A percentile compares a stretch with the other conserved stretches of the same genome.
Conservation (phyloP, 2,329 filamentous ascomycete genomes). For the Aspergillus sp. region DNA sequence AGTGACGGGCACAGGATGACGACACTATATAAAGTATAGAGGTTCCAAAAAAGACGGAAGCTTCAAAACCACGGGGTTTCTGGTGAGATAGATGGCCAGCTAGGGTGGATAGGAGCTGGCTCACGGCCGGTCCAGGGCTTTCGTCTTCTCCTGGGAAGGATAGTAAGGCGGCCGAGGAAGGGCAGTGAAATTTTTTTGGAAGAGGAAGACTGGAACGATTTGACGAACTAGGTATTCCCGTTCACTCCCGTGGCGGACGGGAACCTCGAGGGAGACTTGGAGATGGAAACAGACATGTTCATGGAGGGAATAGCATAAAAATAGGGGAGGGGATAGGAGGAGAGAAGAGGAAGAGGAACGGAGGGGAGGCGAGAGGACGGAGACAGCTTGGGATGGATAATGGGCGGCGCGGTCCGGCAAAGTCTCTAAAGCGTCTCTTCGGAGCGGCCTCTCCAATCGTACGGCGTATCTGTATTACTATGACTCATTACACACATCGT, state of each 20-base stretch:
- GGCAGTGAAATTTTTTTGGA: conserved; percentile 23
- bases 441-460: conserved; percentile 1
- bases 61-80: conserved; percentile 12
- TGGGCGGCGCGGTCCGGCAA: conserved; percentile 33
- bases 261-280: conserved; percentile 33
- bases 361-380: conserved; percentile 19
- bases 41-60: conserved; percentile 12
- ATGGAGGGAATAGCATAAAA: conserved; percentile 24
- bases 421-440: conserved; percentile 12
- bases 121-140: conserved; percentile 14
- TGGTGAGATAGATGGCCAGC: conserved; percentile 10
- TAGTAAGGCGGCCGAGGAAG: conserved; percentile 28
- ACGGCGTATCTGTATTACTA: background rate
- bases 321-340: conserved; percentile 23
- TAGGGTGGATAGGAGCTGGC: conserved; percentile 14
- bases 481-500: background rate
- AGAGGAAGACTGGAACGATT: conserved; percentile 15
- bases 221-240: conserved; percentile 37
- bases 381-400: conserved; percentile 23
- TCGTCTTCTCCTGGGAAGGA: conserved; percentile 13
- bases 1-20: conserved; percentile 14
- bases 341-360: conserved; percentile 23
- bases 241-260: conserved; percentile 48
- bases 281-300: conserved; percentile 39
- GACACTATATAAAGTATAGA: conserved; percentile 14